Base-by-base conservation (phyloP, 129 eudicot genomes). In the Flaveria ramosissima region DNA sequence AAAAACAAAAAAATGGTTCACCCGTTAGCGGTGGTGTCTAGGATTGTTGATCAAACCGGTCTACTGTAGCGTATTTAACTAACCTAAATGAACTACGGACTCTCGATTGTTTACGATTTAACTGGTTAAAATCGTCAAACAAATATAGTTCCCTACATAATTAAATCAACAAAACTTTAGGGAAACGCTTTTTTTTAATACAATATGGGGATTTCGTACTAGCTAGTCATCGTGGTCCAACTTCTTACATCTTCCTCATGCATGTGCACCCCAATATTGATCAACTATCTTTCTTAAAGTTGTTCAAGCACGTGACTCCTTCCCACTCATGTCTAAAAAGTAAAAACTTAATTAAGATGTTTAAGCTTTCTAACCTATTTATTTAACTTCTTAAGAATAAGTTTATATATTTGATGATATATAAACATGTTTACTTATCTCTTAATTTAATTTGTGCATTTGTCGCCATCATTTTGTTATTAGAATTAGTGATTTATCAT, bases 211-310 rank as follows among this genome's bases (percentile, higher is more conserved):
- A 67, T 55, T 80, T 65, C 36, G 70, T 57, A 73, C 80, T 10
- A 74, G 51, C 56, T 19, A 4, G 16, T 14, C 5, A 13, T 41
- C 45, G 80, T 80, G 84, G 84, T 80, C 84, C 84, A 80, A 80
- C 70, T 39, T 62, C 50, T 23, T 24, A 56, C 20, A 63, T 63
- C 71, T 66, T 62, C 48, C 53, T 80, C 84, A 74, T 80, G 84
- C 84, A 80, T 80, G 84, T 80, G 84, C 84, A 74, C 63, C 84
- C 84, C 80, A 80, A 67, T 45, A 45, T 45, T 80, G 83, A 73
- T 17, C 42, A 36, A 5, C 41, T 36, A 0, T 36, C 41, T 80
- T 80, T 66, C 75, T 74, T 80, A 80, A 80, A 80, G 80, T 74
- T 80, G 80, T 73, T 55, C 67, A 74, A 21, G 55, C 80, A 74